These are phyloP conservation scores for Umbelopsis isabellina DNA, from an alignment of 192 early-diverging fungal species.

Conservation along the genomic window DNA sequence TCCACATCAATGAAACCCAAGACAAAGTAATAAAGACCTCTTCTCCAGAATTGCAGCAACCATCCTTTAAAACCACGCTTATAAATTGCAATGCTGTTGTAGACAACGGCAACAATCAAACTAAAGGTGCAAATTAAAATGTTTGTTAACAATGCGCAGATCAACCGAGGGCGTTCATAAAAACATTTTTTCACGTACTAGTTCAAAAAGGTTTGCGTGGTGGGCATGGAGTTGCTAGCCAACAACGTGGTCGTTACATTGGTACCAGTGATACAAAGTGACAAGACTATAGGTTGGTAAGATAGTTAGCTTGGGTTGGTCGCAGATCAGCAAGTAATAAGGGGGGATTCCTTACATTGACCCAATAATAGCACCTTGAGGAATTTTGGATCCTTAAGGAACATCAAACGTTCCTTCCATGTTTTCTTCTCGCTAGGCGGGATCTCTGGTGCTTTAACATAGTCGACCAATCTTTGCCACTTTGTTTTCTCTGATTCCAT, in stretches of 20 bases:
- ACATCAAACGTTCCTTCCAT: conserved; percentile 29
- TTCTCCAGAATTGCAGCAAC: conserved; percentile 44
- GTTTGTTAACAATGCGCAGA: conserved; percentile 25
- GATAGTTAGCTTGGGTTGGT: not conserved
- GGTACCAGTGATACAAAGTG: conserved; percentile 78
- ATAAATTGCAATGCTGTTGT: conserved; percentile 51
- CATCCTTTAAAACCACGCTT: conserved; percentile 54
- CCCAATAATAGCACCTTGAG: conserved; percentile 38
- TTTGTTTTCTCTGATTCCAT: conserved; percentile 11
- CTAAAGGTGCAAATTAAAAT: conserved; percentile 26
- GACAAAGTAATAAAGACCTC: conserved; percentile 54
- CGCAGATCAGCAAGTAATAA: not conserved
- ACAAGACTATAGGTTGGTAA: conserved; percentile 47
- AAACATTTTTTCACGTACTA: conserved; percentile 48
- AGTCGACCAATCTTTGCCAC: conserved; percentile 20
- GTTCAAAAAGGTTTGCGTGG: conserved; percentile 73
- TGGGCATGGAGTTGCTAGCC: conserved; percentile 59
- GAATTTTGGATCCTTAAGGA: conserved; percentile 35
- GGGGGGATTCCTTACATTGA: conserved; percentile 31
- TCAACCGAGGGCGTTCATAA: conserved; percentile 34
- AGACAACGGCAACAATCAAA: conserved; percentile 65
- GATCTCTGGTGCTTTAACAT: conserved; percentile 1
- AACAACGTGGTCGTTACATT: conserved; percentile 70
- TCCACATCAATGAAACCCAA: conserved; percentile 76
- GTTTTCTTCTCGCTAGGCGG: not conserved